A percentile compares a stretch with the other conserved stretches of the same genome.
Evolutionary conservation across 2,329 filamentous ascomycete genomes (phyloP).

Genomic region (Iodosphaeria phyllophila): DNA sequence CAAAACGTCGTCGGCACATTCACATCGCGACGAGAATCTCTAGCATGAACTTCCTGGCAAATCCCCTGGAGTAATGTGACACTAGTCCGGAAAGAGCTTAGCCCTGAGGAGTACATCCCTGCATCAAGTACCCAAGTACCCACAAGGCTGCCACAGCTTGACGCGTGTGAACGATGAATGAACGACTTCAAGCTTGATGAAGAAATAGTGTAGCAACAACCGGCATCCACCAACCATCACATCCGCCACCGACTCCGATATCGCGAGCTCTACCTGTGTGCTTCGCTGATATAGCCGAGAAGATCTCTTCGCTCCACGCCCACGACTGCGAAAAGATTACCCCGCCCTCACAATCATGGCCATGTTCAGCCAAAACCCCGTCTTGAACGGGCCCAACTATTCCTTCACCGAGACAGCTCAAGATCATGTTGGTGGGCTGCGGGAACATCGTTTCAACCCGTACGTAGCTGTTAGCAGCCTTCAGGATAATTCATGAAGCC

Average conservation of each 20-base stretch:
- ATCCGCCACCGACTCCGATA: constrained; percentile 3
- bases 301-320: too few relatives aligned
- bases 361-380: constrained; percentile 52
- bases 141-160: constrained; percentile 35
- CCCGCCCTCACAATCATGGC: too few relatives aligned
- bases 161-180: constrained; percentile 8
- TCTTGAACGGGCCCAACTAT: constrained; percentile 52
- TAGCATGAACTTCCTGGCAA: too few relatives aligned
- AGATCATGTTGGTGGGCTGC: constrained; percentile 31
- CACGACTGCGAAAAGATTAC: too few relatives aligned
- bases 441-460: constrained; percentile 84
- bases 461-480: constrained; percentile 36
- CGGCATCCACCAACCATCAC: constrained; percentile 2
- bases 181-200: constrained; percentile 3
- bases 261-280: constrained; percentile 2
- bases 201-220: constrained; percentile 1
- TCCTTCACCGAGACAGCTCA: constrained; percentile 44
- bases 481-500: too few relatives aligned
- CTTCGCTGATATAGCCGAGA: too few relatives aligned
- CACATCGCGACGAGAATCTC: too few relatives aligned
- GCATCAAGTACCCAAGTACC: too few relatives aligned
- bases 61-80: too few relatives aligned
- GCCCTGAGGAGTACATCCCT: too few relatives aligned
- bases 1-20: too few relatives aligned
- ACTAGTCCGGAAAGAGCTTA: too few relatives aligned